Evolutionary conservation across 1,284 basidiomycete genomes (phyloP).

Genomic region (Mycosarcoma mackinlayi): DNA sequence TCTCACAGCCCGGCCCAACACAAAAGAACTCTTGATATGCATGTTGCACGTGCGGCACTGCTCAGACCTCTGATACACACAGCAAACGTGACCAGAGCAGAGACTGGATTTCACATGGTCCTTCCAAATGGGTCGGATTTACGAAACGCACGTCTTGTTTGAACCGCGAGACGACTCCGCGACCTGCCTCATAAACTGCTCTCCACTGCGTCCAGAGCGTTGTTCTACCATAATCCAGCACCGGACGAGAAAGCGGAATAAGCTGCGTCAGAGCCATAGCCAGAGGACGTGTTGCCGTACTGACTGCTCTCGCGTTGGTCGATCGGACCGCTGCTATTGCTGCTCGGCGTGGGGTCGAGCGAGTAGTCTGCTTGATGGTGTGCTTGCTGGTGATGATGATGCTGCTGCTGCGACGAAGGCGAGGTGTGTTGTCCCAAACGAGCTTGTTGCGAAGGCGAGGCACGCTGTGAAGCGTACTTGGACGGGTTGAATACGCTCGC

Average conservation of each 20-base stretch:
- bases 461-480: conserved; percentile 28
- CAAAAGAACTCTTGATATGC: no score
- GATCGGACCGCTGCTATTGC: conserved; percentile 31
- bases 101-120: neutral
- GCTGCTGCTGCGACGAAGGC: conserved; percentile 23
- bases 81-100: neutral
- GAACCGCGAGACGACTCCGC: no score
- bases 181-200: no score
- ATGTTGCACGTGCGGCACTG: no score
- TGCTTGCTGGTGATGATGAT: conserved; percentile 18
- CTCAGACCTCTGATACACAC: neutral
- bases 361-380: conserved; percentile 12
- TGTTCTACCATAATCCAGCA: conserved; percentile 21
- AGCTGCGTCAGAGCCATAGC: neutral
- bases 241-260: conserved; percentile 26
- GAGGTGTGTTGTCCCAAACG: conserved; percentile 8
- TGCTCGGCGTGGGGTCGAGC: conserved; percentile 12
- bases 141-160: no score
- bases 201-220: no score
- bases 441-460: conserved; percentile 19
- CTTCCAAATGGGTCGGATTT: conserved; percentile 1
- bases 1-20: no score
- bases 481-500: conserved; percentile 40
- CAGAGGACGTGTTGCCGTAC: conserved; percentile 2
- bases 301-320: conserved; percentile 26